These are phyloP conservation scores for Trichoderma sp. DNA, from an alignment of 2,329 filamentous ascomycete species.

Conservation along the genomic window DNA sequence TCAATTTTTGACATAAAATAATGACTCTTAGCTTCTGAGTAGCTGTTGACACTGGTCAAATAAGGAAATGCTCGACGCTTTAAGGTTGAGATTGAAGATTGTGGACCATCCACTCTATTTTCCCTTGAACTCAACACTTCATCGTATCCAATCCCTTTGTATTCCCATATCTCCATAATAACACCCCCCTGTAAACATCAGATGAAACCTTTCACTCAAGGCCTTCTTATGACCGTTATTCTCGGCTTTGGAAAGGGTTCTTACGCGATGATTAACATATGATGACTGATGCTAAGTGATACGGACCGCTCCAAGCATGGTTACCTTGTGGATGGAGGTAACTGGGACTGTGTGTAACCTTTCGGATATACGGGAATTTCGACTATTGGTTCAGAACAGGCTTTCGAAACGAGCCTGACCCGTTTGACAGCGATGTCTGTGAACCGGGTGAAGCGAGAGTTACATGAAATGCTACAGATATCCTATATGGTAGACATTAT, in stretches of 20 bases:
- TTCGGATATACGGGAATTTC: background rate
- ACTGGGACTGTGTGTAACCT: background rate
- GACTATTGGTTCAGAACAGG: background rate
- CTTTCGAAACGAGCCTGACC: background rate
- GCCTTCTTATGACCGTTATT: background rate
- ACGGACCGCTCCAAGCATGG: no score
- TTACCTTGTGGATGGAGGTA: background rate
- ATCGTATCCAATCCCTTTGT: background rate
- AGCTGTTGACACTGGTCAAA: background rate
- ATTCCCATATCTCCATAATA: background rate
- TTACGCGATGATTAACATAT: constrained; percentile 11
- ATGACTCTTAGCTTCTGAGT: background rate
- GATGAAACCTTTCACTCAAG: background rate
- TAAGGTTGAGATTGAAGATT: background rate
- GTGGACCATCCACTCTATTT: background rate
- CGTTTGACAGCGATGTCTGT: background rate
- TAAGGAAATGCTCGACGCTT: background rate
- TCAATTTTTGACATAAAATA: background rate
- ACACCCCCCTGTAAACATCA: no score
- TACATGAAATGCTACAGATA: background rate
- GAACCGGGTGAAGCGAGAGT: background rate
- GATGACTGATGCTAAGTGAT: background rate
- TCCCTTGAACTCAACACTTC: background rate
- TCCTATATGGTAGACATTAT: background rate
- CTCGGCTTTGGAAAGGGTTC: background rate